Base-by-base conservation (phyloP, 495 filamentous ascomycete species). In the Trichoderma orchidacearum region DNA sequence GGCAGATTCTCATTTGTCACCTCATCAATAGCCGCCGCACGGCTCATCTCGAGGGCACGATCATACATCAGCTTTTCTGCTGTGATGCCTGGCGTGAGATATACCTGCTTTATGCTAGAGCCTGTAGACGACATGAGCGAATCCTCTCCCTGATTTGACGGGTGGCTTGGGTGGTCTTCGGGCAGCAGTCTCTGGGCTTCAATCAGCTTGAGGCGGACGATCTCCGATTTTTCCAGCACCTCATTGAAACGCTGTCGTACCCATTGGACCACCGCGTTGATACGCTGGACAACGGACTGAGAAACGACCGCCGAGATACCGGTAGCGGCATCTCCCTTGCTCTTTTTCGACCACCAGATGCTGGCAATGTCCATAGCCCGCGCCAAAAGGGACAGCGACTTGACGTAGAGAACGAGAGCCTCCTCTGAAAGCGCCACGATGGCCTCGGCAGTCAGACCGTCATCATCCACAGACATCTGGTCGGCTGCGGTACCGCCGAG, bases 31-130 rank as follows among this genome's bases (percentile, higher is more conserved):
- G 93, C 93, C 5, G 93, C 90, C 2, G 87, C 80, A 34, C 90
- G 83, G 61, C 89, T 95, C 93, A 98, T 96, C 67, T 98, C 93
- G 23, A 96, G 70, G 3, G 93, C 93, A 13, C 93, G 88, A 60
- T 98, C 94, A 62, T 95, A 98, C 94, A 98, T 98, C 51, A 98
- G 70, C 69, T 89, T 95, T 71, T 96, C 93, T 0, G 93, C 93
- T 21, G 90, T 95, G 36, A 96, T 82, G 5, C 92, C 92, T 5
- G 81, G 74, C 2, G 76, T 82, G 13, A 87, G 60, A 18, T 75
- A 65, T 11, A 79, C 75, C 0, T 75, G 74, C 34, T 75, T 73
- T 1, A 67, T 64, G 54, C 86, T 87, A 2, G 81, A 76, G 6
- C 53, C 53, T n/a, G 53, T 18, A 29, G 77, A 78, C 0, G 73